Evolutionary conservation across 148 eudicot species (phyloP).

Genomic region (Talinum fruticosum): DNA sequence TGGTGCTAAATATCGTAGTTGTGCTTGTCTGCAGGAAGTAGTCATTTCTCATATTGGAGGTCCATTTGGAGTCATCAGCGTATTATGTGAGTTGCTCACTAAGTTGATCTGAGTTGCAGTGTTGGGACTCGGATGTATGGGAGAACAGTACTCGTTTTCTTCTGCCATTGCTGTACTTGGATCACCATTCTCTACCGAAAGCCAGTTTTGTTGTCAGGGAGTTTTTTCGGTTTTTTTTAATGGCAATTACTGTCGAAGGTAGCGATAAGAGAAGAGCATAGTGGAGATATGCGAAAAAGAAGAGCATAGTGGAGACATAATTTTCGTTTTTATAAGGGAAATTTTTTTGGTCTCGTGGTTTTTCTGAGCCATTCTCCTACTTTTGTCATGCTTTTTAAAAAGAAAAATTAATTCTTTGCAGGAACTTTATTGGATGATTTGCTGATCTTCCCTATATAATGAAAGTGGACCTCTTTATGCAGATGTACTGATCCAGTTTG

Average conservation of each 20-base stretch:
- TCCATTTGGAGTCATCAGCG: not conserved
- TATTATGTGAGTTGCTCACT: not conserved
- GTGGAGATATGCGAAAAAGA: not conserved
- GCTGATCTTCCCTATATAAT: no score
- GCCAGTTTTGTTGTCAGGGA: not conserved
- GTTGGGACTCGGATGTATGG: not conserved
- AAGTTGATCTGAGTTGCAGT: not conserved
- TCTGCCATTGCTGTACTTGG: not conserved
- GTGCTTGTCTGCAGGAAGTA: conserved; percentile 14
- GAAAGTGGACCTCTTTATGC: no score
- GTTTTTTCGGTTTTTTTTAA: not conserved
- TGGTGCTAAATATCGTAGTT: not conserved
- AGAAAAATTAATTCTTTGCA: no score
- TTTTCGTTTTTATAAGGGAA: no score
- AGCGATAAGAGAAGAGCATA: not conserved
- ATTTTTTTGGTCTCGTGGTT: no score
- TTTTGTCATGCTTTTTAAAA: no score
- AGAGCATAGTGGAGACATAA: no score
- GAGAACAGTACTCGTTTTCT: not conserved
- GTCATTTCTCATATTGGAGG: not conserved
- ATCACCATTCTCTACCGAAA: not conserved
- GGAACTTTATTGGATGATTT: no score
- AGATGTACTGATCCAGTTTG: no score
- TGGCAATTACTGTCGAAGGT: not conserved
- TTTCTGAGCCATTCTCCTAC: no score